Base-by-base conservation (phyloP, 2,329 filamentous ascomycete genomes). In the Ascochyta lentis region DNA sequence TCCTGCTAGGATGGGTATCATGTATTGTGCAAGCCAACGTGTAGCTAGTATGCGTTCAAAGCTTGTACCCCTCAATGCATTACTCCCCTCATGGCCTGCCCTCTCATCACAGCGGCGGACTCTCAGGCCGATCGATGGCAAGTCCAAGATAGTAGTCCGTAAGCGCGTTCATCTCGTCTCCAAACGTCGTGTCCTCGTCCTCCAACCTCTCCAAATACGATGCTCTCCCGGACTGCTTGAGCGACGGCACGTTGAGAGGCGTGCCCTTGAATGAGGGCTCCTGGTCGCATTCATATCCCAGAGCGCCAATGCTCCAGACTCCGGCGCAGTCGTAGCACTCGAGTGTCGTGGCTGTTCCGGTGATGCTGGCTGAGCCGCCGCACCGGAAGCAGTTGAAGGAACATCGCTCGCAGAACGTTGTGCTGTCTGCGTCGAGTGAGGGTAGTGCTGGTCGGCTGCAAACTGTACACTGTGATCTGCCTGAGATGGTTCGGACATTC, bases 331-430 rank as follows among this genome's bases (percentile, higher is more conserved):
- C 12, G 2, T 35, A n/a, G 58, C 77, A 79, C 15, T 43, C 45
- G 0, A 79, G 49, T 1, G 6, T 57, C 0, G 59, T 60, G 0
- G 61, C 64, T 6, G 56, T 50, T 1, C 62, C 43, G 0, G 56
- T 56, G 3, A 77, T 42, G 1, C 41, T 31, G 6, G 62, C 70
- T 1, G 15, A 45, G 3, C 35, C 40, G 1, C 71, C 72, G 45
- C 79, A 81, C 0, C 78, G 67, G 44, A 79, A 75, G 59, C 79
- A 81, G 0, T 68, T 55, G 52, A 80, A 80, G 4, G 62, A 64
- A 59, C 78, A 80, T 16, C 69, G 68, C 58, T 79, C 78, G 54
- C 79, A 81, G 5, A 76, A 52, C 3, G 56, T 34, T 3, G 27
- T 12, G 26, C 19, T 26, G 8, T 35, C 7, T 2, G 48, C 34